phyloP scores from a whole-genome alignment of 441 rosid genomes.

The Erysimum cheiri region DNA sequence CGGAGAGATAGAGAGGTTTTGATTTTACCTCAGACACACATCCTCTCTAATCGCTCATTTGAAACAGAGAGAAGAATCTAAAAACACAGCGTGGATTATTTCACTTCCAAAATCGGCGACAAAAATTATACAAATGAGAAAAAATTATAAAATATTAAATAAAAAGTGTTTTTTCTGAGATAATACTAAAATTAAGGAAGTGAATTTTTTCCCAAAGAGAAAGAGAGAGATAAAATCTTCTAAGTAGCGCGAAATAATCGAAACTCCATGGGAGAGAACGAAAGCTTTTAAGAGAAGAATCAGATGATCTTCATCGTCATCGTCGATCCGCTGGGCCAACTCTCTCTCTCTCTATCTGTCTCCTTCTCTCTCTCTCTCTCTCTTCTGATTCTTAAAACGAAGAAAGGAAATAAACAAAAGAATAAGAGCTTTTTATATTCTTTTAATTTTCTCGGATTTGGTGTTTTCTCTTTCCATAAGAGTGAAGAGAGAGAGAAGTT shows the following conservation, averaged over 20 bases:
- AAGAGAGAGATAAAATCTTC: conserved; percentile 5
- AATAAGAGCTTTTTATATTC: conserved; percentile 33
- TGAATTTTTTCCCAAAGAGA: neutral
- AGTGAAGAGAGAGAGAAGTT: conserved; percentile 35
- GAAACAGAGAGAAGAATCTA: neutral
- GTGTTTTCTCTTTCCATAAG: conserved; percentile 9
- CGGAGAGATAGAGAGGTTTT: conserved; percentile 14
- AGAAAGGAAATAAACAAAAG: conserved; percentile 12
- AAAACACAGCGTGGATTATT: neutral
- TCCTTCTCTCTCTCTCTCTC: neutral
- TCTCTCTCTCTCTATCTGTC: conserved; percentile 31
- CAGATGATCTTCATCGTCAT: conserved; percentile 12
- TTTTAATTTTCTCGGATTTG: conserved; percentile 26
- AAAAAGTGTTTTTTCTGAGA: neutral
- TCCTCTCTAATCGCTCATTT: conserved; percentile 26
- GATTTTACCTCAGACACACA: conserved; percentile 6
- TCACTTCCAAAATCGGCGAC: conserved; percentile 35
- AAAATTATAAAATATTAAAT: neutral
- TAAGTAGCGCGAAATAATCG: conserved; percentile 1
- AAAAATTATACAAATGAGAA: conserved; percentile 21
- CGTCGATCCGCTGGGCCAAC: conserved; percentile 35
- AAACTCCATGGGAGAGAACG: conserved; percentile 28
- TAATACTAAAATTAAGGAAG: neutral
- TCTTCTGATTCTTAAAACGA: conserved; percentile 29
- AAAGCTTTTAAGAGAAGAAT: conserved; percentile 18